phyloP scores from a whole-genome alignment of 257 asterid species.

The Cordia subcordata region DNA sequence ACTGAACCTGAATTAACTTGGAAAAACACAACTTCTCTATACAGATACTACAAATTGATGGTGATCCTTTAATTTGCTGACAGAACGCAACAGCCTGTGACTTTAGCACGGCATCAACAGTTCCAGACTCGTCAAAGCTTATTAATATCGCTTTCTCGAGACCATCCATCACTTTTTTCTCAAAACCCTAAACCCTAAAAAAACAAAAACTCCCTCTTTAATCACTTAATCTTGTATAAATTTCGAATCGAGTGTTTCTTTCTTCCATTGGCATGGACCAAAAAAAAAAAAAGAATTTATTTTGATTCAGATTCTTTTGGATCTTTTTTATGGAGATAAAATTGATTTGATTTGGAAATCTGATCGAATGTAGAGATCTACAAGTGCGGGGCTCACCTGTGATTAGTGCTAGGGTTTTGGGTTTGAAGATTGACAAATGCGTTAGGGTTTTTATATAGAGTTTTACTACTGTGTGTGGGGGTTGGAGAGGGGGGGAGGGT shows the following conservation, averaged over 20 bases:
- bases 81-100: constrained; percentile 67
- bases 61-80: constrained; percentile 61
- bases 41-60: constrained; percentile 70
- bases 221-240: background rate
- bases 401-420: constrained; percentile 26
- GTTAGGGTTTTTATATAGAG: constrained; percentile 15
- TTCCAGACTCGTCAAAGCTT: constrained; percentile 86
- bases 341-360: constrained; percentile 2
- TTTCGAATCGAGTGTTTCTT: background rate
- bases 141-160: constrained; percentile 85
- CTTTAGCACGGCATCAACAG: constrained; percentile 52
- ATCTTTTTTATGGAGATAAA: too few species aligned
- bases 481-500: too few species aligned
- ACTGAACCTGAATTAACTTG: constrained; percentile 72
- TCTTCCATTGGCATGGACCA: background rate
- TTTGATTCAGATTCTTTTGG: background rate
- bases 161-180: constrained; percentile 64
- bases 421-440: background rate
- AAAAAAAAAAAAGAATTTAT: too few species aligned
- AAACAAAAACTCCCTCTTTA: background rate
- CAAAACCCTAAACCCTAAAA: constrained; percentile 45
- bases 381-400: constrained; percentile 20
- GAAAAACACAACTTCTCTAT: constrained; percentile 59
- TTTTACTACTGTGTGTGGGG: constrained; percentile 14
- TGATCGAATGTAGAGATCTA: constrained; percentile 21